Evolutionary conservation across 148 eudicot species (phyloP).

Genomic region (Selenicereus undatus): DNA sequence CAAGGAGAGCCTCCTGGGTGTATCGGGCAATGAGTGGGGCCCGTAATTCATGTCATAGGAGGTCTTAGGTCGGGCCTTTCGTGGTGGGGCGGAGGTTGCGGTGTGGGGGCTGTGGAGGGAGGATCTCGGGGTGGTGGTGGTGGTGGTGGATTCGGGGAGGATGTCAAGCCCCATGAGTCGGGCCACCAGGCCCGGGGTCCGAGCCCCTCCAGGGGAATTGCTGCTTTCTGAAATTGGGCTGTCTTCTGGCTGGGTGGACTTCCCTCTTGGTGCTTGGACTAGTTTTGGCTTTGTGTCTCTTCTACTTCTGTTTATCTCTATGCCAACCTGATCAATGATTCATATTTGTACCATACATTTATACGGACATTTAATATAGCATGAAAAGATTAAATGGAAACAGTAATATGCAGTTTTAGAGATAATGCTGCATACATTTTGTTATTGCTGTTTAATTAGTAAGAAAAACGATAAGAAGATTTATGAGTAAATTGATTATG

Average conservation of each 20-base stretch:
- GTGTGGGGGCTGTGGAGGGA: conserved; percentile 21
- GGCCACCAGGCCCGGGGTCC: conserved; percentile 51
- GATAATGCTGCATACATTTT: not conserved
- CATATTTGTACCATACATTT: too few species aligned
- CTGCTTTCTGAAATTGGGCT: conserved; percentile 33
- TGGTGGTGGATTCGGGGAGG: conserved; percentile 35
- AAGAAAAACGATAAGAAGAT: not conserved
- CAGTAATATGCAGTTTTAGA: not conserved
- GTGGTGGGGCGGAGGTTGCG: conserved; percentile 4
- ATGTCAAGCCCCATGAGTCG: conserved; percentile 61
- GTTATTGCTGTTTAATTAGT: not conserved
- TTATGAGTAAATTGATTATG: not conserved
- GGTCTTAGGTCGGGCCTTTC: not conserved
- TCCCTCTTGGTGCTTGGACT: conserved; percentile 29
- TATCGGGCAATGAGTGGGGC: conserved; percentile 34
- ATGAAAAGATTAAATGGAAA: too few species aligned
- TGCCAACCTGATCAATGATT: conserved; percentile 26
- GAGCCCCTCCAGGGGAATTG: conserved; percentile 30
- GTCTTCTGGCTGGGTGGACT: conserved; percentile 16
- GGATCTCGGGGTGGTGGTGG: conserved; percentile 26
- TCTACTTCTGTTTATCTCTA: conserved; percentile 40
- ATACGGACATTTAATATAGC: too few species aligned
- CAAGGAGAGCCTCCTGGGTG: conserved; percentile 48
- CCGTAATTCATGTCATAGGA: conserved; percentile 11
- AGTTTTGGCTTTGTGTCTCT: conserved; percentile 24